A percentile compares a stretch with the other conserved stretches of the same genome.
Evolutionary conservation across 2,329 filamentous ascomycete species (phyloP).

Genomic region (Aspergillus pseudotamarii): DNA sequence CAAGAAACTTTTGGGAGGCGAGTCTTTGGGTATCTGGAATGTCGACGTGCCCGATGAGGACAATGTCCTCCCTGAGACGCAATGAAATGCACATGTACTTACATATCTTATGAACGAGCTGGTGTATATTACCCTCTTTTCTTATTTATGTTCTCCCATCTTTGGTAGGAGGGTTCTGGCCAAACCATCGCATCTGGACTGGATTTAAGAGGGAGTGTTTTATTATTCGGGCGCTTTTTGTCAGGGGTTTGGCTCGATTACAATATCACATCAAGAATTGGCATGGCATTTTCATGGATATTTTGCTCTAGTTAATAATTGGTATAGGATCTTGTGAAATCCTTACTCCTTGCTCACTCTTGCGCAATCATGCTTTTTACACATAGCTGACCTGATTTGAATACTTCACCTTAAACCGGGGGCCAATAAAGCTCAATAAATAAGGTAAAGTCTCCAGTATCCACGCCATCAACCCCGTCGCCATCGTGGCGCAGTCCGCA

Average conservation of each 20-base stretch:
- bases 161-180: constrained; percentile 1
- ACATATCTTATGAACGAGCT: not conserved
- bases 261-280: not conserved
- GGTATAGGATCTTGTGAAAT: not conserved
- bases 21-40: constrained; percentile 44
- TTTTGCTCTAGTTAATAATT: not conserved
- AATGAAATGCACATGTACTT: constrained; percentile 12
- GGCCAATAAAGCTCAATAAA: not conserved
- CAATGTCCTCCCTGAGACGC: constrained; percentile 11
- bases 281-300: not conserved
- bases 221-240: not conserved
- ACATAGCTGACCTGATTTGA: not conserved
- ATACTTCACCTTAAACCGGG: not conserved
- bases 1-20: constrained; percentile 43
- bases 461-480: not conserved
- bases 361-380: not conserved
- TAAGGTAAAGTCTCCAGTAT: no score
- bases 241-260: not conserved
- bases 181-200: not conserved
- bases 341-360: not conserved
- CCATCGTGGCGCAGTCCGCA: not conserved
- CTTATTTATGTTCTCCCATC: not conserved
- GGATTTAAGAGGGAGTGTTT: not conserved
- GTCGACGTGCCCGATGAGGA: constrained; percentile 33
- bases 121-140: constrained; percentile 4